phyloP scores from a whole-genome alignment of 139 green algal species.

The Diplosphaera chodatii region DNA sequence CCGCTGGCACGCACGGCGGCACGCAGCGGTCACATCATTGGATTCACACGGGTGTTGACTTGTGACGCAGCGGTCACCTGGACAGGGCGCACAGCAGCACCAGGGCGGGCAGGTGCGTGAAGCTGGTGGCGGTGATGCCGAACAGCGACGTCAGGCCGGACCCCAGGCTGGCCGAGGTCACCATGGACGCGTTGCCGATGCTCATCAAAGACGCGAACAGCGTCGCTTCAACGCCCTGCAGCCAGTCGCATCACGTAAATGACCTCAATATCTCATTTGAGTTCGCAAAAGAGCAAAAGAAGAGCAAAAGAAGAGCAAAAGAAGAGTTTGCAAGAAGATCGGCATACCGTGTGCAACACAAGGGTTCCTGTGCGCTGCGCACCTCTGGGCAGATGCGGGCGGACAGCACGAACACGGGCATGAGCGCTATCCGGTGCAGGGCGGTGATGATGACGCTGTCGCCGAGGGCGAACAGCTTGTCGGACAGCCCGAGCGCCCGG shows the following conservation, averaged over 20 bases:
- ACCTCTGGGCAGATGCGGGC: slow-evolving; percentile 22
- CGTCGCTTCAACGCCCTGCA: slow-evolving; percentile 78
- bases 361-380: too few relatives aligned
- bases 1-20: too few relatives aligned
- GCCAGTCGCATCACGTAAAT: too few relatives aligned
- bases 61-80: background rate
- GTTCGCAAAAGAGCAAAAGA: too few relatives aligned
- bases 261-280: too few relatives aligned
- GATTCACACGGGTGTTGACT: too few relatives aligned
- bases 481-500: slow-evolving; percentile 42
- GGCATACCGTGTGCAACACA: too few relatives aligned
- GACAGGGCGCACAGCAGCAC: slow-evolving; percentile 9
- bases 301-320: too few relatives aligned
- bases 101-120: slow-evolving; percentile 37
- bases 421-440: slow-evolving; percentile 61
- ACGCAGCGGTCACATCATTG: too few relatives aligned
- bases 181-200: slow-evolving; percentile 60
- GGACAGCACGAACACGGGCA: slow-evolving; percentile 87
- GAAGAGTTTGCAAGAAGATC: too few relatives aligned
- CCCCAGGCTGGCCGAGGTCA: slow-evolving; percentile 25
- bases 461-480: slow-evolving; percentile 78
- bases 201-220: slow-evolving; percentile 87
- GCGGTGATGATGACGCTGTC: slow-evolving; percentile 81
- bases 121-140: slow-evolving; percentile 59
- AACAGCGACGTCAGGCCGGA: slow-evolving; percentile 48